Evolutionary conservation across 768 basidiomycete genomes (phyloP).

Genomic region (Hericium rajendrae): DNA sequence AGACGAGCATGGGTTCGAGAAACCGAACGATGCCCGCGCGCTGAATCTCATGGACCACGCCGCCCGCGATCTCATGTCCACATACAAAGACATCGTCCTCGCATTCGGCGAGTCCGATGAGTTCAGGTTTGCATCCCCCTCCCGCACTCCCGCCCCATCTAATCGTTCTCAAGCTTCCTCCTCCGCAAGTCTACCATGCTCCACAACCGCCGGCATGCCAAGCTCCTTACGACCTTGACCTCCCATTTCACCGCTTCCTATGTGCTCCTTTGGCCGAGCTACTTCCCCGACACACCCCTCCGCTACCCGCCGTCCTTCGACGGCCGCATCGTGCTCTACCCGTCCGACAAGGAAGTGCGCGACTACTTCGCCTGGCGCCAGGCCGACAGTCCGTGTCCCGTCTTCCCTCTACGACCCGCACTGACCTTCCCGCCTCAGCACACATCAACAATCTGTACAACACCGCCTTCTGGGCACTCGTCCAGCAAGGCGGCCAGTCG

Average conservation of each 20-base stretch:
- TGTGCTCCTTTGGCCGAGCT: slow-evolving; percentile 75
- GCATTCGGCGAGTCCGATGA: slow-evolving; percentile 98
- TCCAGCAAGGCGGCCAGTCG: slow-evolving; percentile 71
- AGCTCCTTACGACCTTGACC: slow-evolving; percentile 75
- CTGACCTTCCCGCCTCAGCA: slow-evolving; percentile 37
- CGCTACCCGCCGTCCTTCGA: slow-evolving; percentile 90
- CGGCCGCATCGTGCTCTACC: slow-evolving; percentile 79
- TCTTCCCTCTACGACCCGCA: neutral
- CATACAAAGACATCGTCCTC: slow-evolving; percentile 74
- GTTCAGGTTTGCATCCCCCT: slow-evolving; percentile 52
- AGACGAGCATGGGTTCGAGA: slow-evolving; percentile 69
- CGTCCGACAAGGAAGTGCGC: slow-evolving; percentile 54
- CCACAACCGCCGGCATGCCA: slow-evolving; percentile 80
- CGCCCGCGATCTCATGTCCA: slow-evolving; percentile 71
- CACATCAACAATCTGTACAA: slow-evolving; percentile 99
- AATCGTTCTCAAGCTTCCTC: slow-evolving; percentile 59
- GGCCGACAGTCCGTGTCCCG: slow-evolving; percentile 70
- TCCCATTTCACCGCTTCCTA: slow-evolving; percentile 89
- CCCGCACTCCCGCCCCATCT: too few species aligned
- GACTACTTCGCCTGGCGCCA: slow-evolving; percentile 98
- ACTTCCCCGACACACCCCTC: slow-evolving; percentile 64
- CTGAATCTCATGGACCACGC: slow-evolving; percentile 89
- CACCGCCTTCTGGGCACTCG: slow-evolving; percentile 89
- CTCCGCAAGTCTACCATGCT: slow-evolving; percentile 64
- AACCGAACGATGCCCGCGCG: slow-evolving; percentile 88